Percentiles rank a stretch among this genome's conserved stretches.
Conservation (phyloP, 768 basidiomycete genomes). For the Naganishia vaughanmartiniae region DNA sequence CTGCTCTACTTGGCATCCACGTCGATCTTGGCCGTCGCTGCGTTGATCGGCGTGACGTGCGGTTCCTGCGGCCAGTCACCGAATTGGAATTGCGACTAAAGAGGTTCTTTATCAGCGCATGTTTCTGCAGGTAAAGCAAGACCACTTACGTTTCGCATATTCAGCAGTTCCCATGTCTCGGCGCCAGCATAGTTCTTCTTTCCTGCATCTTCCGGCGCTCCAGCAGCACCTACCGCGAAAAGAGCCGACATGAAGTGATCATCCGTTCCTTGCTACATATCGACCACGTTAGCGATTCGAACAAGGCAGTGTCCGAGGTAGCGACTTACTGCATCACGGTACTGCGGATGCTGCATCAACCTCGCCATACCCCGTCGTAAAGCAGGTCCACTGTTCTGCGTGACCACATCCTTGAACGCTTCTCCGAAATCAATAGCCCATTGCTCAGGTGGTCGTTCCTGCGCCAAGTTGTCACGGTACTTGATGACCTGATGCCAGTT, state of each 20-base stretch:
- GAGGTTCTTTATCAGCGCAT: background rate
- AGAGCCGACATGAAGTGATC: conserved; percentile 39
- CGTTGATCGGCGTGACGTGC: conserved; percentile 25
- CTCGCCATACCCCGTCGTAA: conserved; percentile 29
- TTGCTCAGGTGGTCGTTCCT: conserved; percentile 33
- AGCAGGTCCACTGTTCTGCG: conserved; percentile 31
- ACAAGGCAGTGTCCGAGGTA: background rate
- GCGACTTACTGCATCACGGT: conserved; percentile 32
- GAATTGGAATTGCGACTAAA: conserved; percentile 35
- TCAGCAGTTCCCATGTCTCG: conserved; percentile 39
- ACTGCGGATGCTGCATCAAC: conserved; percentile 34
- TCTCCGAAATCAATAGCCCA: conserved; percentile 37
- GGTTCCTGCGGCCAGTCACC: conserved; percentile 33
- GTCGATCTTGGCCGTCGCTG: conserved; percentile 15
- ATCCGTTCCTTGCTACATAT: conserved; percentile 38
- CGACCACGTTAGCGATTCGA: background rate
- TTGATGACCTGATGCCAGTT: conserved; percentile 32
- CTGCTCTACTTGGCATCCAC: conserved; percentile 7
- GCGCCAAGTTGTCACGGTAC: conserved; percentile 36
- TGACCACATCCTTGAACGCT: conserved; percentile 33
- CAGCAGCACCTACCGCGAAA: conserved; percentile 37
- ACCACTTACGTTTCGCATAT: conserved; percentile 36
- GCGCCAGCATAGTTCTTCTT: conserved; percentile 36
- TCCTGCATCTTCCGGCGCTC: conserved; percentile 31
- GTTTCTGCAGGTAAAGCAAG: too few species aligned